Base-by-base conservation (phyloP, 2,329 filamentous ascomycete species). In the Xylariaceae sp. region DNA sequence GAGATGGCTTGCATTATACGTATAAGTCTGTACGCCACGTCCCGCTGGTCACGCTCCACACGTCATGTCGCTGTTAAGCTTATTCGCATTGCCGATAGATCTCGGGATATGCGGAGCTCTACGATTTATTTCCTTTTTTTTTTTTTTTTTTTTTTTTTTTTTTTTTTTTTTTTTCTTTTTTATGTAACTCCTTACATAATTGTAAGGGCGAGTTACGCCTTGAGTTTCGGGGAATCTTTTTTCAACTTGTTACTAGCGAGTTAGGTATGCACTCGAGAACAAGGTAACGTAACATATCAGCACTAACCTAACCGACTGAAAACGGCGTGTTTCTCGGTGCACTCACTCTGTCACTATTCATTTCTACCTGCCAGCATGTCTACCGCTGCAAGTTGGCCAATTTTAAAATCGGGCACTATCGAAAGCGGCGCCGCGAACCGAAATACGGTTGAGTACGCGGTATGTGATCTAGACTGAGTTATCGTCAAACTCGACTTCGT, bases 1-100 rank as follows among this genome's bases (percentile, higher is more conserved):
- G 21, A 59, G 21, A 50, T 23, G 48, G 45, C 49, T 51, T 55
- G 54, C 52, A 51, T 37, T 47, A 51, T 20, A 44, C 40, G n/a
- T n/a, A n/a, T n/a, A n/a, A 50, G 16, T 45, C 23, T 40, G 26
- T 44, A 51, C 57, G 20, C 48, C 40, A 26, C 43, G 50, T 45
- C 46, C 37, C 40, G 37, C 48, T 19, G 26, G 29, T 42, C 50
- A 29, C 32, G 12, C 32, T 37, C 32, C 32, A 37, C 32, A 16
- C 32, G 32, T 37, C 32, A 37, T 37, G 3, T 16, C 12, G 32
- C 32, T 14, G 32, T n/a, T 37, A 12, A 37, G 32, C 32, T 37
- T 37, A 37, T 16, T 12, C 12, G 32, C 32, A 37, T 7, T 12
- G 32, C 32, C 32, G 12, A 37, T 37, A 7, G 32, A 37, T 14